phyloP scores from a whole-genome alignment of 176 grass and related monocot species.

The Guadua angustifolia region DNA sequence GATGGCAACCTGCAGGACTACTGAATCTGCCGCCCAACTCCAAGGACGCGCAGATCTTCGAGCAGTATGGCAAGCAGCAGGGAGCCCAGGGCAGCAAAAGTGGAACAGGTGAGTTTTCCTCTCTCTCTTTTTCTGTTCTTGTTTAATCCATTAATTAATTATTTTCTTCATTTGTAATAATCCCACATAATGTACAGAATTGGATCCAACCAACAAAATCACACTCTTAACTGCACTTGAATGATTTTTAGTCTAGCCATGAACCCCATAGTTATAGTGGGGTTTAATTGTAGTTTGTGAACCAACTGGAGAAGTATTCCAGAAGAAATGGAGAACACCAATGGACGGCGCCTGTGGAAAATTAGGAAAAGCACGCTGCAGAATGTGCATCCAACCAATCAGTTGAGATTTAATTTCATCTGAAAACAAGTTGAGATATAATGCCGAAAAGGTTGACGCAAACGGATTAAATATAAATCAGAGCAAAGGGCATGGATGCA shows the following conservation, averaged over 20 bases:
- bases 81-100: neutral
- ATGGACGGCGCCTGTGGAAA: neutral
- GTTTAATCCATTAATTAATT: neutral
- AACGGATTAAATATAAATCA: neutral
- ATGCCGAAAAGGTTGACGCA: neutral
- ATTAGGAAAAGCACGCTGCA: neutral
- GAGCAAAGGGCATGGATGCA: neutral
- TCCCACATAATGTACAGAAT: neutral
- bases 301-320: neutral
- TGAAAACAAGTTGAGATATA: neutral
- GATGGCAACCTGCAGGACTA: constrained; percentile 44
- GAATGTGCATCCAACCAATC: neutral
- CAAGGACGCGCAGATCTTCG: constrained; percentile 60
- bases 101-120: constrained; percentile 8
- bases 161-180: neutral
- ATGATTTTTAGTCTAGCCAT: neutral
- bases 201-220: neutral
- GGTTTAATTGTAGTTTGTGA: too few relatives aligned
- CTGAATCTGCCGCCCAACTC: constrained; percentile 55
- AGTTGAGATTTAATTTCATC: neutral
- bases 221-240: neutral
- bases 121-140: neutral
- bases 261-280: neutral
- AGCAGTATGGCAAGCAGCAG: constrained; percentile 47
- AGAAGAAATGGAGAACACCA: neutral